Percentiles rank a stretch among this genome's conserved stretches.
Evolutionary conservation across 257 asterid species (phyloP).

Genomic region (Solanum lignicaule): DNA sequence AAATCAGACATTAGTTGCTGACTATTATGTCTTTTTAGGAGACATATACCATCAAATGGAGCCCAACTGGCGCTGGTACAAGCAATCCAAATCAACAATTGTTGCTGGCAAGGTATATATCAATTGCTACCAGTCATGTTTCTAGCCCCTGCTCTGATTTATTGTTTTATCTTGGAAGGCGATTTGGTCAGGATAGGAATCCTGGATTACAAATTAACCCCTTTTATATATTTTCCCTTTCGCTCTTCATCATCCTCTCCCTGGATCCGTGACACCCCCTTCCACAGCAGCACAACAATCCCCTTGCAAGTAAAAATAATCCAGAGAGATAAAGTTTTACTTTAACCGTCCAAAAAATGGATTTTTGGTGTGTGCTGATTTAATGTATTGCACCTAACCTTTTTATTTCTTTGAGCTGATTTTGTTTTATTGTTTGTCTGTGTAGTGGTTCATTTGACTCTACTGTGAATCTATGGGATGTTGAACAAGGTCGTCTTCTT

Average conservation of each 20-base stretch:
- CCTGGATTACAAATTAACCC: too few species aligned
- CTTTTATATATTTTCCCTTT: background rate
- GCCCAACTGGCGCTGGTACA: slow-evolving; percentile 86
- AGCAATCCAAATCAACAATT: slow-evolving; percentile 65
- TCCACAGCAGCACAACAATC: background rate
- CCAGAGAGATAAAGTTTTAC: background rate
- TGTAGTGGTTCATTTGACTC: slow-evolving; percentile 91
- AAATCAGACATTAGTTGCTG: background rate
- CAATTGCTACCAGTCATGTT: background rate
- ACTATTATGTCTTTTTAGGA: slow-evolving; percentile 30
- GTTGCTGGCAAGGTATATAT: slow-evolving; percentile 70
- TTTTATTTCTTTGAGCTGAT: background rate
- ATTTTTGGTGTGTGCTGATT: background rate
- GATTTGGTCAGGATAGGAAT: background rate
- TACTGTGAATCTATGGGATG: slow-evolving; percentile 85
- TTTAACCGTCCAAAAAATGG: background rate
- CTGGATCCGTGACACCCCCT: background rate
- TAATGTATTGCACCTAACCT: background rate
- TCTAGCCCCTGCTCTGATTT: background rate
- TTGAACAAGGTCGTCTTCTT: slow-evolving; percentile 52
- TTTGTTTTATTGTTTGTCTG: background rate
- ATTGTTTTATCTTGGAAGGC: background rate
- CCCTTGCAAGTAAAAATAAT: background rate
- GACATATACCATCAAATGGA: slow-evolving; percentile 90
- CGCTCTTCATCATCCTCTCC: background rate